Conservation (phyloP, 345 rosid genomes). For the Streptanthus diversifolius region DNA sequence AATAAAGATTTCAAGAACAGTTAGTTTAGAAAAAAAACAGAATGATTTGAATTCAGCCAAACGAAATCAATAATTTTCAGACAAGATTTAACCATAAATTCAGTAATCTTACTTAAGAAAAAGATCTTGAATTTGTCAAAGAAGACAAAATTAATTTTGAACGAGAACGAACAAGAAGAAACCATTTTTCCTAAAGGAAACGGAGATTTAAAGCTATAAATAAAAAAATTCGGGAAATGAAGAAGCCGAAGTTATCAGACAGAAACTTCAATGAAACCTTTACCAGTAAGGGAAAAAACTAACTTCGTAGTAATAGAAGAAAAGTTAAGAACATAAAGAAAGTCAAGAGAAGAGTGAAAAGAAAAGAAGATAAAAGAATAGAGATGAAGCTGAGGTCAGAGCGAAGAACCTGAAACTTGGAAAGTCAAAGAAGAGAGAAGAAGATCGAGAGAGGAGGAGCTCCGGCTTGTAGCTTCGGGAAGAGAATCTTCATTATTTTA, state of each 20-base stretch:
- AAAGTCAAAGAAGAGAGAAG: slow-evolving; percentile 10
- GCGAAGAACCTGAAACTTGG: slow-evolving; percentile 1
- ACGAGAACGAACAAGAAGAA: not conserved
- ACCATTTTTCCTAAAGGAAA: not conserved
- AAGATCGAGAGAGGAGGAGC: not conserved
- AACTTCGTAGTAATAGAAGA: not conserved
- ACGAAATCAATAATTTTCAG: not conserved
- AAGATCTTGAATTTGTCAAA: not conserved
- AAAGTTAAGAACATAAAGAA: not conserved
- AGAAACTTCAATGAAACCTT: not conserved
- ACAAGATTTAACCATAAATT: not conserved
- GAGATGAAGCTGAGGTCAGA: slow-evolving; percentile 18
- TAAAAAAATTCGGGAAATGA: too few species aligned
- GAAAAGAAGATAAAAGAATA: not conserved
- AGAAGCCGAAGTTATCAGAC: not conserved
- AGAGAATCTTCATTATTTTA: not conserved
- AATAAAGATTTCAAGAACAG: not conserved
- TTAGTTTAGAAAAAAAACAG: not conserved
- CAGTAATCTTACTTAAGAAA: not conserved
- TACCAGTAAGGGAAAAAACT: not conserved
- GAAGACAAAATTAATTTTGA: not conserved
- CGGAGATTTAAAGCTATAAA: not conserved
- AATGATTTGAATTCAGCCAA: not conserved
- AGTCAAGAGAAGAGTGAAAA: not conserved
- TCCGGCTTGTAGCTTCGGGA: not conserved